Conservation (phyloP, 192 early-diverging fungal species). For the Chytriomyces sp. region DNA sequence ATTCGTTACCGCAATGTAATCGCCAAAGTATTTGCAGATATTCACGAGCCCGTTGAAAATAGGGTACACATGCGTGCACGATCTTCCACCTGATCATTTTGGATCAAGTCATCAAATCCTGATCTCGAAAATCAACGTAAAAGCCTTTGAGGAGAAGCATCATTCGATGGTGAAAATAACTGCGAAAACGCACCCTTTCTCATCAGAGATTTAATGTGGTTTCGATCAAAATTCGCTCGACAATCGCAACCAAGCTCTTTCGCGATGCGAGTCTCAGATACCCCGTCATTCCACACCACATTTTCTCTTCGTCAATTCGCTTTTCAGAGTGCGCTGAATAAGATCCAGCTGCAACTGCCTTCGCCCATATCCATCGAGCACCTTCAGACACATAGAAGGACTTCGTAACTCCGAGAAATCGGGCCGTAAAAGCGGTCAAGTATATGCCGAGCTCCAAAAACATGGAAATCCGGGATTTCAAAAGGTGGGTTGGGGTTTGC, state of each 20-base stretch:
- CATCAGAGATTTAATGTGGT: constrained; percentile 72
- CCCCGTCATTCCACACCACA: constrained; percentile 44
- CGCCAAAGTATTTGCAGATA: constrained; percentile 65
- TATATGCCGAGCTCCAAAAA: constrained; percentile 31
- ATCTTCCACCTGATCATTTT: constrained; percentile 67
- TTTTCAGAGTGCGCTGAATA: constrained; percentile 77
- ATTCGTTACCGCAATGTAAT: constrained; percentile 61
- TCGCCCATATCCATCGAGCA: background rate
- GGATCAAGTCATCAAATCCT: constrained; percentile 78
- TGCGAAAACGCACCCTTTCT: too few species aligned
- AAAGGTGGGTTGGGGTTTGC: constrained; percentile 1
- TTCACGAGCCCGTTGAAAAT: constrained; percentile 66
- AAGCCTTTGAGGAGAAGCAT: too few species aligned
- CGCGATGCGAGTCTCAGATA: constrained; percentile 78
- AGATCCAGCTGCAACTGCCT: constrained; percentile 38
- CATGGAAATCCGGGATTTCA: constrained; percentile 25
- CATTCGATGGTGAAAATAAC: too few species aligned
- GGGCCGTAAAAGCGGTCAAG: constrained; percentile 6
- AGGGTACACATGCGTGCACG: constrained; percentile 74
- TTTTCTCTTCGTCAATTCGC: constrained; percentile 74
- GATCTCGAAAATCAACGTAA: too few species aligned
- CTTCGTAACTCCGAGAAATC: constrained; percentile 4
- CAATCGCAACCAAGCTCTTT: constrained; percentile 63
- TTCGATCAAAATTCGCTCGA: constrained; percentile 73
- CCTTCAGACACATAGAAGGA: constrained; percentile 21